A percentile compares a stretch with the other conserved stretches of the same genome.
Evolutionary conservation across 306 rosid species (phyloP).

Genomic region (Vachellia pachyceras): DNA sequence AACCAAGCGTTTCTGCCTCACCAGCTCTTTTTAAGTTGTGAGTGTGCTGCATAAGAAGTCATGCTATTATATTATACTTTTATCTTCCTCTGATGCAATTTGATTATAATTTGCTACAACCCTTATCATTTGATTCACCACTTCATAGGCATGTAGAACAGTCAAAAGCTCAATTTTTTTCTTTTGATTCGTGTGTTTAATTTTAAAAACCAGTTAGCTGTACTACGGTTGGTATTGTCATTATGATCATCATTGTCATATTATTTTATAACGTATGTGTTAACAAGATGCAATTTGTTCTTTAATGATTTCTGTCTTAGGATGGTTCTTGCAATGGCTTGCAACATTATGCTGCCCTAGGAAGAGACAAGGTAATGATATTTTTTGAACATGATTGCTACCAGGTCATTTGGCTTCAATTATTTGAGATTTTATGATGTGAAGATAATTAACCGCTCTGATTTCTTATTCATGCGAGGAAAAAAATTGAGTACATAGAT

Average conservation of each 20-base stretch:
- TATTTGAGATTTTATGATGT: slow-evolving; percentile 11
- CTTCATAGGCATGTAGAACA: slow-evolving; percentile 17
- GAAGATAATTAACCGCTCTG: not conserved
- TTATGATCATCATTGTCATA: slow-evolving; percentile 26
- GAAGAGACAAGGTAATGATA: slow-evolving; percentile 86
- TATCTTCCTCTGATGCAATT: not conserved
- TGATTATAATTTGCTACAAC: not conserved
- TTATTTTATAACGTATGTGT: slow-evolving; percentile 27
- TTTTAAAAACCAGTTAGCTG: slow-evolving; percentile 20
- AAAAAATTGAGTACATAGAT: not conserved
- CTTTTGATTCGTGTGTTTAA: slow-evolving; percentile 21
- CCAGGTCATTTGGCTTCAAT: slow-evolving; percentile 28
- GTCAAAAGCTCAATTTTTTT: slow-evolving; percentile 25
- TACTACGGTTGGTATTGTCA: slow-evolving; percentile 30
- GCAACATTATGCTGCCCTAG: slow-evolving; percentile 98
- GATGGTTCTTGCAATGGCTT: slow-evolving; percentile 99
- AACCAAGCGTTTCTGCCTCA: not conserved
- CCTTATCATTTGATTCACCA: slow-evolving; percentile 8
- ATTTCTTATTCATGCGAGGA: not conserved
- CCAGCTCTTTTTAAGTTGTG: not conserved
- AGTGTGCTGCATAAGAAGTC: not conserved
- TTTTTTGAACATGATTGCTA: slow-evolving; percentile 5
- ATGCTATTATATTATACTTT: slow-evolving; percentile 20
- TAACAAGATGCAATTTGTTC: slow-evolving; percentile 22
- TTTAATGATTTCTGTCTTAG: slow-evolving; percentile 48